These are phyloP conservation scores for Balakata baccata DNA, from an alignment of 345 rosid genomes.

Conservation along the genomic window DNA sequence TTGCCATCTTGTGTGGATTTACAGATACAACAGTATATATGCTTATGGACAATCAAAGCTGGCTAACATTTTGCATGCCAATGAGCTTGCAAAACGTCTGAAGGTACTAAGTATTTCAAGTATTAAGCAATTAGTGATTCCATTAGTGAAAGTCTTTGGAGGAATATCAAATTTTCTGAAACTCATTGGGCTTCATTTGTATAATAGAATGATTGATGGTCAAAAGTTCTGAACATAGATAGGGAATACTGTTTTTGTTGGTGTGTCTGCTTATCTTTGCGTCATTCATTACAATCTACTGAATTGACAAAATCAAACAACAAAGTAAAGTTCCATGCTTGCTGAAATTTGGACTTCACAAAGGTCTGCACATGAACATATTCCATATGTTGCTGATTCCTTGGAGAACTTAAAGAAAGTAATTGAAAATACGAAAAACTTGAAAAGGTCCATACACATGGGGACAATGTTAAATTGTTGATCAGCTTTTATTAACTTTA, in stretches of 20 bases:
- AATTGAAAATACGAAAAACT: neutral
- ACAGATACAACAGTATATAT: conserved; percentile 41
- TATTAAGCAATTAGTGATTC: neutral
- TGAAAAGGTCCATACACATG: neutral
- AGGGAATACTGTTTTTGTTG: neutral
- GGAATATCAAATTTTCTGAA: neutral
- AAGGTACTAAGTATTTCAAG: conserved; percentile 44
- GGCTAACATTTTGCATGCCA: conserved; percentile 72
- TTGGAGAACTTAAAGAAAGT: neutral
- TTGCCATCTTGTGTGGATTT: neutral
- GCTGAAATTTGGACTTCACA: neutral
- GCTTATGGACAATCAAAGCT: conserved; percentile 72
- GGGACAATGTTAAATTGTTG: neutral
- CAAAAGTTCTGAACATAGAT: no score
- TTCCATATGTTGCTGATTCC: neutral
- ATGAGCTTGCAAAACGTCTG: conserved; percentile 65
- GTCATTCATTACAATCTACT: neutral
- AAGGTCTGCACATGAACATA: neutral
- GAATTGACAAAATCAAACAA: neutral
- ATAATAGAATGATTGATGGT: neutral
- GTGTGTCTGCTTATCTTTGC: neutral
- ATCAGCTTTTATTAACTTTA: neutral
- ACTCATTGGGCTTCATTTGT: neutral
- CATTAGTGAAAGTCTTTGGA: neutral
- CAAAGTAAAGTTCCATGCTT: neutral